Evolutionary conservation across 106 monocot genomes (phyloP).

Genomic region (Dactylorhiza incarnata): DNA sequence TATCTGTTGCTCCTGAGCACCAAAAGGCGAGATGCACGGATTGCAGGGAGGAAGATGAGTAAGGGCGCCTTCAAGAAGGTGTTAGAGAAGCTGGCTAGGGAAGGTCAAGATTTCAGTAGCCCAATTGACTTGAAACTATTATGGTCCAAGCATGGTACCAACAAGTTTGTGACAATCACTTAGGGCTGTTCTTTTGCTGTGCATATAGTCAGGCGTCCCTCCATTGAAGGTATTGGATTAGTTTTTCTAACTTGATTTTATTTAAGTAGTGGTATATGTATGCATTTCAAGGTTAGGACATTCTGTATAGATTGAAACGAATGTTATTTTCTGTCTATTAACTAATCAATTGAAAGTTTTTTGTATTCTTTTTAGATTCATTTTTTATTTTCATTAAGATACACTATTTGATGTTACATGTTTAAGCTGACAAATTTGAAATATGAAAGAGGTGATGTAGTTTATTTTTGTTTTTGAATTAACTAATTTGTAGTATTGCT

Average conservation of each 20-base stretch:
- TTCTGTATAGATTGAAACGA: not conserved
- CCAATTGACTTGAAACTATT: slow-evolving; percentile 46
- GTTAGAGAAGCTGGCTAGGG: slow-evolving; percentile 46
- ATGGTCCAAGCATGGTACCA: slow-evolving; percentile 57
- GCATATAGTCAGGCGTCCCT: slow-evolving; percentile 20
- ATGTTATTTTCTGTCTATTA: slow-evolving; percentile 10
- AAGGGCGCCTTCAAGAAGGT: slow-evolving; percentile 60
- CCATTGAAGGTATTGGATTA: slow-evolving; percentile 12
- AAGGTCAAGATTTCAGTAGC: slow-evolving; percentile 45
- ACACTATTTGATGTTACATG: not conserved
- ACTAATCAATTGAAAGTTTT: slow-evolving; percentile 7
- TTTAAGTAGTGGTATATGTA: slow-evolving; percentile 13
- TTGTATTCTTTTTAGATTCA: not conserved
- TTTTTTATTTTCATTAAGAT: not conserved
- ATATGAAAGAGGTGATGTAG: not conserved
- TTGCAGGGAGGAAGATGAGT: slow-evolving; percentile 58
- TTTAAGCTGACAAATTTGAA: not conserved
- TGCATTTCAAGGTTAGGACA: slow-evolving; percentile 16
- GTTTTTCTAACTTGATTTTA: slow-evolving; percentile 15
- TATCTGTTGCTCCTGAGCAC: slow-evolving; percentile 44
- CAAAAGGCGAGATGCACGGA: slow-evolving; percentile 39
- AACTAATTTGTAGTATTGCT: not conserved
- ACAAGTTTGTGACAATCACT: slow-evolving; percentile 66
- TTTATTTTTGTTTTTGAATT: not conserved
- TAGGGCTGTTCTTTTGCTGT: slow-evolving; percentile 17